Conservation (phyloP, 108 stramenopile genomes). For the Nannochloropsis oceanica region DNA sequence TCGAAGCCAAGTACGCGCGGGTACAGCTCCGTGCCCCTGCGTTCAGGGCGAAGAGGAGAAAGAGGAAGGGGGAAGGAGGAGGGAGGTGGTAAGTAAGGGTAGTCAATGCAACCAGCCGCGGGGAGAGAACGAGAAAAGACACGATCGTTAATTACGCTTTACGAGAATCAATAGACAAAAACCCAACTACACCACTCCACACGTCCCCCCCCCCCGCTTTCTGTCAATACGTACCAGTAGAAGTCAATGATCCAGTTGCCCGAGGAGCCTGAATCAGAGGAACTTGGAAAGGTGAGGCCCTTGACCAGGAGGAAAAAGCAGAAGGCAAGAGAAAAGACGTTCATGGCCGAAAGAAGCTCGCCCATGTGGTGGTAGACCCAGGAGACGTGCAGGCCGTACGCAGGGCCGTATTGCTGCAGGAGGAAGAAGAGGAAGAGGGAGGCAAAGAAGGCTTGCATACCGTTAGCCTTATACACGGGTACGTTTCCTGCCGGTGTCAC, state of each 20-base stretch:
- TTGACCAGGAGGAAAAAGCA: slow-evolving; percentile 65
- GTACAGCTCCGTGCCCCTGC: slow-evolving; percentile 84
- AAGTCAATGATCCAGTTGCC: slow-evolving; percentile 69
- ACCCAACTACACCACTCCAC: not conserved
- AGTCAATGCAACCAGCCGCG: too few relatives aligned
- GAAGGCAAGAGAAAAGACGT: slow-evolving; percentile 76
- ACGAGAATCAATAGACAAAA: not conserved
- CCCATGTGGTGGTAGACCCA: slow-evolving; percentile 62
- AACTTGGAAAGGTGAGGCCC: slow-evolving; percentile 64
- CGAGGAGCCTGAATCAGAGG: slow-evolving; percentile 66
- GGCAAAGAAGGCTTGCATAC: slow-evolving; percentile 44
- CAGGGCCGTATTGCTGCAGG: not conserved
- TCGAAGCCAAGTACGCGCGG: slow-evolving; percentile 83
- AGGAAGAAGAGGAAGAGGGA: slow-evolving; percentile 33
- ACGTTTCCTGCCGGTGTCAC: slow-evolving; percentile 48
- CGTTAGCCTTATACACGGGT: slow-evolving; percentile 61
- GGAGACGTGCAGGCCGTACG: slow-evolving; percentile 18
- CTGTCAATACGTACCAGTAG: slow-evolving; percentile 51
- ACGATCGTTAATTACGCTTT: not conserved
- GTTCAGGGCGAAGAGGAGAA: not conserved
- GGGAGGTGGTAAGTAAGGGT: too few relatives aligned
- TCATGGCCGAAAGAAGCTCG: slow-evolving; percentile 56
- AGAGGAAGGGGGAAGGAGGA: not conserved
- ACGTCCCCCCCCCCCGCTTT: not conserved
- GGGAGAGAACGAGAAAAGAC: not conserved